phyloP scores from a whole-genome alignment of 495 filamentous ascomycete species.

The Aspergillus olivimuriae region DNA sequence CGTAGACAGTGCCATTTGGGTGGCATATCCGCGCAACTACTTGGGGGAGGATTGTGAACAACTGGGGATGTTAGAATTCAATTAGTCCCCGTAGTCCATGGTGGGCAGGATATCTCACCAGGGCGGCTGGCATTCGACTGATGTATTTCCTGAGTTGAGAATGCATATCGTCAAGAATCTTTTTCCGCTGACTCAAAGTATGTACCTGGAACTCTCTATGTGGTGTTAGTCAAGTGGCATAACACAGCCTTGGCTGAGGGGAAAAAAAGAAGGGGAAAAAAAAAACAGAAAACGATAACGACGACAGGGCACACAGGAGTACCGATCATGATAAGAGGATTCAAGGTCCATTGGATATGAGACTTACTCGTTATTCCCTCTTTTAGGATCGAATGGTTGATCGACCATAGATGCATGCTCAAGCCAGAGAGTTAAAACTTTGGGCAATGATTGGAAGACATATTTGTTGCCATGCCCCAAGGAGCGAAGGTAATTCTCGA shows the following conservation, averaged over 20 bases:
- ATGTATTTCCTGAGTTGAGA: conserved; percentile 66
- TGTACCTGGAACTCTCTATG: conserved; percentile 50
- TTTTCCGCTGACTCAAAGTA: conserved; percentile 50
- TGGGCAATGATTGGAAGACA: conserved; percentile 85
- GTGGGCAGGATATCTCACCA: conserved; percentile 27
- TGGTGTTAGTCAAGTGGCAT: conserved; percentile 1
- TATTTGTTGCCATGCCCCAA: conserved; percentile 87
- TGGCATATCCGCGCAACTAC: conserved; percentile 89
- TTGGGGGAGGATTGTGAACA: conserved; percentile 89
- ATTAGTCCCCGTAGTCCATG: background rate
- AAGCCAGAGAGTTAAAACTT: conserved; percentile 87
- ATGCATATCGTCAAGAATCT: conserved; percentile 65
- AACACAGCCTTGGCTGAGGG: no score
- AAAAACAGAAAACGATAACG: no score
- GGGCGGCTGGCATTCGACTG: conserved; percentile 69
- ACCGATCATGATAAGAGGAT: no score
- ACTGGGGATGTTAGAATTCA: conserved; percentile 31
- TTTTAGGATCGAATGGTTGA: conserved; percentile 59
- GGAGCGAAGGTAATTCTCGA: conserved; percentile 88
- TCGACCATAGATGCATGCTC: conserved; percentile 75
- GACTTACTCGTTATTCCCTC: conserved; percentile 52
- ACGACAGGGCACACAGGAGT: no score
- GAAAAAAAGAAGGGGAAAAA: background rate
- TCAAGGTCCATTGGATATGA: no score
- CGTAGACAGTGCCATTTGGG: conserved; percentile 67